Conservation (phyloP, 2,329 filamentous ascomycete genomes). For the Sarocladiaceae sp. region DNA sequence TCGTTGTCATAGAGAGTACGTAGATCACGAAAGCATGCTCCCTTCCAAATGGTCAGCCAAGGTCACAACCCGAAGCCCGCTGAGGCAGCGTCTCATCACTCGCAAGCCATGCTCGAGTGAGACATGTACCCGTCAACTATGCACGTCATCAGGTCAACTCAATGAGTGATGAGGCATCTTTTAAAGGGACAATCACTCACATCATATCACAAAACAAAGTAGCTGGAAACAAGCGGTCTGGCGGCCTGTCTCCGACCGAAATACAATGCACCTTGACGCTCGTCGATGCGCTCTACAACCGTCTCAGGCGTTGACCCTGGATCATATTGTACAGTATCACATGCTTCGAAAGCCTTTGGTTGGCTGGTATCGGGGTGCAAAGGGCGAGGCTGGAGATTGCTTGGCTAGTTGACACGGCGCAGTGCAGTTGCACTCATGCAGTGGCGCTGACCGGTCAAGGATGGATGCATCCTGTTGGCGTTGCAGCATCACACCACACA, state of each 20-base stretch:
- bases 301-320: neutral
- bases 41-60: too few relatives aligned
- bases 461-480: neutral
- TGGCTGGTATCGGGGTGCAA: neutral
- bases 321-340: neutral
- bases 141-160: neutral
- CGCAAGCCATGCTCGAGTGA: neutral
- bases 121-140: neutral
- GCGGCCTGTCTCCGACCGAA: neutral
- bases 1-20: too few relatives aligned
- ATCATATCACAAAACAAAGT: neutral
- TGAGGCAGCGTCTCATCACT: too few relatives aligned
- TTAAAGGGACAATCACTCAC: neutral
- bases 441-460: conserved; percentile 5
- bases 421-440: neutral
- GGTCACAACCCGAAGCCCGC: too few relatives aligned
- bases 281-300: too few relatives aligned
- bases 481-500: neutral
- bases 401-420: neutral
- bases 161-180: neutral
- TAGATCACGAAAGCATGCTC: too few relatives aligned
- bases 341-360: neutral
- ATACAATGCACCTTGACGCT: neutral
- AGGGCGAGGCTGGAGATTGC: conserved; percentile 7
- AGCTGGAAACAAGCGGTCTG: neutral